Evolutionary conservation across 164 flowering plant species (phyloP).

Genomic region (Sextonia rubra): DNA sequence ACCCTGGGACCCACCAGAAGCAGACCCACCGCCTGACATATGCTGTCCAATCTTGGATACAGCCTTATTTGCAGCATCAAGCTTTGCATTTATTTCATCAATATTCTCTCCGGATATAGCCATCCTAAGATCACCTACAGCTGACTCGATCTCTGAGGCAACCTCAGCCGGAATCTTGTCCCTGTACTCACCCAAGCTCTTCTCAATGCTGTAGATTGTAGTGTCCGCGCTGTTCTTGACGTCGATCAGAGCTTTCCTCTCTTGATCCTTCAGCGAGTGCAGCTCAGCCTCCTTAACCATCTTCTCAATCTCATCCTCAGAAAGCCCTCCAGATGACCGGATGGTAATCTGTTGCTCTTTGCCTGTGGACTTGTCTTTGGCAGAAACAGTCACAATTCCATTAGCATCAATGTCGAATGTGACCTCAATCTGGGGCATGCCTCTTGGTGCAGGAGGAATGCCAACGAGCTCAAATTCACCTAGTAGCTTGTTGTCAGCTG

Average conservation of each 20-base stretch:
- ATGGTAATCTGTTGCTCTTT: slow-evolving; percentile 71
- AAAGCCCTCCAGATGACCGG: slow-evolving; percentile 58
- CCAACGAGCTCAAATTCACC: slow-evolving; percentile 66
- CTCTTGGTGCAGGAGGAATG: slow-evolving; percentile 70
- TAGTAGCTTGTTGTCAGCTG: slow-evolving; percentile 48
- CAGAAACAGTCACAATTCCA: slow-evolving; percentile 67
- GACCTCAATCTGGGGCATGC: slow-evolving; percentile 60
- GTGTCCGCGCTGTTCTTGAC: slow-evolving; percentile 45
- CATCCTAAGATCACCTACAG: slow-evolving; percentile 35
- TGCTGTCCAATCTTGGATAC: slow-evolving; percentile 52
- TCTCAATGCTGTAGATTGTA: slow-evolving; percentile 48
- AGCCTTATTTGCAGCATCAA: slow-evolving; percentile 50
- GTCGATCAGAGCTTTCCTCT: slow-evolving; percentile 43
- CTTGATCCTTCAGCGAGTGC: slow-evolving; percentile 47
- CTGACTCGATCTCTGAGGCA: slow-evolving; percentile 36
- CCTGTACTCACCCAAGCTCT: slow-evolving; percentile 47
- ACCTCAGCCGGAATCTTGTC: slow-evolving; percentile 47
- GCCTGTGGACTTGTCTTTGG: slow-evolving; percentile 64
- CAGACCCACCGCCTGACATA: slow-evolving; percentile 31
- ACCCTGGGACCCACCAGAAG: slow-evolving; percentile 32
- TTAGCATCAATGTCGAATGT: slow-evolving; percentile 58
- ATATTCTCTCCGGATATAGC: slow-evolving; percentile 32
- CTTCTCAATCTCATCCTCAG: slow-evolving; percentile 49
- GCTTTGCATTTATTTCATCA: slow-evolving; percentile 45
- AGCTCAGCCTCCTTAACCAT: slow-evolving; percentile 54